A percentile compares a stretch with the other conserved stretches of the same genome.
Conservation (phyloP, 345 rosid genomes). For the Euclidium syriacum region DNA sequence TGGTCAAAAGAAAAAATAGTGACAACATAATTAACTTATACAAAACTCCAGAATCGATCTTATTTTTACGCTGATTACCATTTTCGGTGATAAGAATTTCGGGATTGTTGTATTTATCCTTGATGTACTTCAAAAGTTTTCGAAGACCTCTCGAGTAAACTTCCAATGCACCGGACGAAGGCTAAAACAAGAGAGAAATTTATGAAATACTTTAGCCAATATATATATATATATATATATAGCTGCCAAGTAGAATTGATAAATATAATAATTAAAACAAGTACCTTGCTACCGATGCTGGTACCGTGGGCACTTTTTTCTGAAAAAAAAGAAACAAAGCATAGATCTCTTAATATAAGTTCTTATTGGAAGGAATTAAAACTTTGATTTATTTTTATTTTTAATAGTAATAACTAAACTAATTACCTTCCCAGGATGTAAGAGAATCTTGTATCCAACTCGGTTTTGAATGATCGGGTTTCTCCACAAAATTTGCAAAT, state of each 20-base stretch:
- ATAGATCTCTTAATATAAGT: background rate
- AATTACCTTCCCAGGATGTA: constrained; percentile 18
- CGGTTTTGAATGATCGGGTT: constrained; percentile 2
- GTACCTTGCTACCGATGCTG: constrained; percentile 5
- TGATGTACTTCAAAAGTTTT: no score
- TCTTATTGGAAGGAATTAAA: background rate
- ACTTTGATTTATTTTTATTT: no score
- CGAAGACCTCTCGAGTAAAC: constrained; percentile 20
- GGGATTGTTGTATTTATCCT: constrained; percentile 26
- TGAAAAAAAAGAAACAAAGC: background rate
- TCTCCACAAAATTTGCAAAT: constrained; percentile 2
- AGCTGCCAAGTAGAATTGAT: background rate
- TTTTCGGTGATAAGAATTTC: constrained; percentile 36
- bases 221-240: no score
- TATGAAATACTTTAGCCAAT: background rate
- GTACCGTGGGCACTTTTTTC: background rate
- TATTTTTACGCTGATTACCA: constrained; percentile 21
- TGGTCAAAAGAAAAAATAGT: no score
- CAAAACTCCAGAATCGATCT: background rate
- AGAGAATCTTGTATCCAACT: constrained; percentile 29
- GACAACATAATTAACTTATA: no score
- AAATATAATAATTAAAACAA: background rate
- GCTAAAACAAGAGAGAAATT: background rate
- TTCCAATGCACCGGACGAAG: background rate
- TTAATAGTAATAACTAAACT: no score